These are phyloP conservation scores for Oenanthe javanica DNA, from an alignment of 140 eudicot genomes.

Conservation along the genomic window DNA sequence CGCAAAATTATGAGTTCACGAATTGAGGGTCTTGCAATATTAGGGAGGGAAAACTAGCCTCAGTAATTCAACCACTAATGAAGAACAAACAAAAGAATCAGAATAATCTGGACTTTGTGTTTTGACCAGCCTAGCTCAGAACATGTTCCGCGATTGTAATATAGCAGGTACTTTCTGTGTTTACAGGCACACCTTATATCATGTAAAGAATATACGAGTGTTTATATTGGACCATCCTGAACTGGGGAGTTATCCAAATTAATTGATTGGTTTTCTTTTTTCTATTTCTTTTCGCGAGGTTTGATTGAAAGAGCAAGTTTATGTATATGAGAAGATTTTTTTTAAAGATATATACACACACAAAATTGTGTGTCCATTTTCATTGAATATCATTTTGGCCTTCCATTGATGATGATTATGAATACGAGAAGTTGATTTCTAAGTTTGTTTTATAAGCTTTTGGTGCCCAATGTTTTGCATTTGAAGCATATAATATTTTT, in stretches of 20 bases:
- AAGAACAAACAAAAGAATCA: constrained; percentile 13
- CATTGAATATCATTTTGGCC: neutral
- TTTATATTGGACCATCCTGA: constrained; percentile 11
- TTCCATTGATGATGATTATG: neutral
- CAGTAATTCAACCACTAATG: constrained; percentile 12
- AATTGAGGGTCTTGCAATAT: constrained; percentile 56
- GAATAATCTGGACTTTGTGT: constrained; percentile 4
- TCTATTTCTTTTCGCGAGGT: neutral
- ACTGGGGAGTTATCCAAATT: neutral
- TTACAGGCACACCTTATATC: constrained; percentile 7
- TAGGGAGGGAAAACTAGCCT: constrained; percentile 30
- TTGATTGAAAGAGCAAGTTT: neutral
- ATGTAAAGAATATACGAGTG: constrained; percentile 10
- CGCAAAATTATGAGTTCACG: constrained; percentile 66
- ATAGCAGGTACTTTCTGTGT: constrained; percentile 21
- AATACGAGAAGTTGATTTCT: neutral
- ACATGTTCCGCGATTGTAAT: neutral
- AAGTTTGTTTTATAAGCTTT: neutral
- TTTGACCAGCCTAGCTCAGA: constrained; percentile 5
- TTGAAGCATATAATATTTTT: neutral
- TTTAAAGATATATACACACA: neutral
- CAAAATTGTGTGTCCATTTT: neutral
- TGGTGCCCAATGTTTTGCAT: neutral
- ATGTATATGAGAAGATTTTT: neutral
- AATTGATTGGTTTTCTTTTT: neutral